Evolutionary conservation across 2,329 filamentous ascomycete species (phyloP), one percentile per base, ranked within the genome.

Genomic region (Myriosclerotinia duriaeana): DNA sequence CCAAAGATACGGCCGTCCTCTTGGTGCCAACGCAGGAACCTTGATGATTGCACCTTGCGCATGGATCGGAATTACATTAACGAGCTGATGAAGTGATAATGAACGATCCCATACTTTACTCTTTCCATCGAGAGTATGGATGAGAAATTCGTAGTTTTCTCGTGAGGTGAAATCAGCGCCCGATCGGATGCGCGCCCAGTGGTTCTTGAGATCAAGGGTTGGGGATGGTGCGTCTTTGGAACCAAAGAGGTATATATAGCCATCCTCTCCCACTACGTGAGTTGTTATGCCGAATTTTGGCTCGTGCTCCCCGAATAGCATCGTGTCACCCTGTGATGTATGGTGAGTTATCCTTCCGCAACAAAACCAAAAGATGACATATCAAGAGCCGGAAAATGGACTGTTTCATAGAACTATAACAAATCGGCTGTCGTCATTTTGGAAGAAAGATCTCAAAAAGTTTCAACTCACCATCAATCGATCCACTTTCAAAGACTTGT

Each of bases 261-360:
- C 40, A 34, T 64, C 61, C 5, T 44, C 38, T 42, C 50, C 61
- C 1, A 42, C 46, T 6, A 64, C 8, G 3, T 53, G 26, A 17
- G 61, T 54, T 42, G n/a, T 64, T 15, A 53, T 56, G 17, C 61
- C 61, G 8, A 64, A 64, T 17, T 56, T 50, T 34, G 61, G 61
- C 34, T 64, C 61, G 2, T 64, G 34, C 22, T 56, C 61, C 5
- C 53, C 38, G 38, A 56, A 61, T 3, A 56, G 7, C 12, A 64
- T 44, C 2, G 15, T 64, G 17, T 64, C 46, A 20, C 36, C 36
- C 53, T 64, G 17, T n/a, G 1, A 14, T 17, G 8, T 53, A 40
- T n/a, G 9, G 58, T 54, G 17, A 64, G 61, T 12, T 34, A 36
- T 44, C n/a, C 17, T n/a, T 36, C 22, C 7, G 5, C 2, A 30